Evolutionary conservation across 73 alveolate species (phyloP).

Genomic region (Paramecium tetraurelia): DNA sequence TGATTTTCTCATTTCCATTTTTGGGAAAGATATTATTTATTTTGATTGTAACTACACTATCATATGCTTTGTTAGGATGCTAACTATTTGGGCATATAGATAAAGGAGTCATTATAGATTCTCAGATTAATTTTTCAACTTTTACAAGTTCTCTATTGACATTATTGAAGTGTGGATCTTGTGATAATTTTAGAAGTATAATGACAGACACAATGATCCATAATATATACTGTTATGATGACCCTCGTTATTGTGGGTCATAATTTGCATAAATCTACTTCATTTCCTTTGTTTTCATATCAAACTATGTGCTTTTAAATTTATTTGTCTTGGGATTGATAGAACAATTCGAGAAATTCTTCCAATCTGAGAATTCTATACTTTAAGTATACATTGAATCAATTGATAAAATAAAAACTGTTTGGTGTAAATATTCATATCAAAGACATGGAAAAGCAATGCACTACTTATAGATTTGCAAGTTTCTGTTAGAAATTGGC

Average conservation of each 20-base stretch:
- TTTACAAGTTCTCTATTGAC: background rate
- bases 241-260: conserved; percentile 32
- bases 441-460: background rate
- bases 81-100: conserved; percentile 13
- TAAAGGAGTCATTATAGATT: conserved; percentile 2
- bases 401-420: conserved; percentile 13
- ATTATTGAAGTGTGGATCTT: background rate
- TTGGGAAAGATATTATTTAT: conserved; percentile 5
- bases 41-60: background rate
- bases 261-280: background rate
- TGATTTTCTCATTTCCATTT: conserved; percentile 18
- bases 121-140: background rate
- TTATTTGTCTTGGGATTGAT: conserved; percentile 51
- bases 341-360: conserved; percentile 34
- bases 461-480: background rate
- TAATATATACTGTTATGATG: conserved; percentile 17
- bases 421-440: conserved; percentile 43
- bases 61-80: conserved; percentile 23
- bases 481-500: background rate
- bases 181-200: conserved; percentile 8
- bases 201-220: conserved; percentile 18
- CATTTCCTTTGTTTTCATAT: background rate
- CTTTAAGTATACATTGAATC: conserved; percentile 19
- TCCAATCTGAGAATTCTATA: background rate
- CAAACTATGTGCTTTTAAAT: background rate